Base-by-base conservation (phyloP, 1,284 basidiomycete genomes). In the Puccinia novopanici region DNA sequence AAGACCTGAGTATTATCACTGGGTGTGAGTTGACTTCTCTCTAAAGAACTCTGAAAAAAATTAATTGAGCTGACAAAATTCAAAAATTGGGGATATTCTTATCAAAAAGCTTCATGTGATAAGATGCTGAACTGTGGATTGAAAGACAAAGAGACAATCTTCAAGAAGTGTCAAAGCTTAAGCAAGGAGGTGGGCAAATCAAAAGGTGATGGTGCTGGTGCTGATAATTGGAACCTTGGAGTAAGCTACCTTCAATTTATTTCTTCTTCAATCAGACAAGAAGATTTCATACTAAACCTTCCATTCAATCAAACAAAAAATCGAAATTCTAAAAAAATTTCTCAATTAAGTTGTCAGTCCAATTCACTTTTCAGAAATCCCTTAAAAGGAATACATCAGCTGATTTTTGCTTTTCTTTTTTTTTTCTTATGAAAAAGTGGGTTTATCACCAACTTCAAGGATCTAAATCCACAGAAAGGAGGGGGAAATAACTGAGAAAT, bases 191-290 rank as follows among this genome's bases (percentile, higher is more conserved):
- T 76, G 67, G 75, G 75, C 0, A 12, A 30, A 10, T 63, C 61
- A 19, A 67, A 67, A 55, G 19, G 30, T 19, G 50, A 76, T 50
- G 75, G 75, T 37, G 9, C 30, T 9, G 75, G 61, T 65, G 75
- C 75, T 76, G 75, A 76, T 50, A 30, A 55, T 22, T 76, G 75
- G 75, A 76, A 76, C 52, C 30, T 34, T 63, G 75, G 10, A 8
- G 75, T 76, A 54, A 50, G 75, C 30, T 42, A n/a, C 55, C 22
- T 34, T 22, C 42, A 34, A 48, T 48, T 48, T 48, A 48, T 48
- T 9, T 48, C 34, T 34, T 2, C 1, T 34, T 34, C 4, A 34
- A 34, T 34, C 34, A n/a, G 34, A 1, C 34, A 34, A 34, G 34
- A 34, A 34, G 34, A 34, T n/a, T n/a, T n/a, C n/a, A n/a, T 34